Evolutionary conservation across 2,329 filamentous ascomycete genomes (phyloP), one percentile per base, ranked within the genome.

Genomic region (Gnomoniopsis sp.): DNA sequence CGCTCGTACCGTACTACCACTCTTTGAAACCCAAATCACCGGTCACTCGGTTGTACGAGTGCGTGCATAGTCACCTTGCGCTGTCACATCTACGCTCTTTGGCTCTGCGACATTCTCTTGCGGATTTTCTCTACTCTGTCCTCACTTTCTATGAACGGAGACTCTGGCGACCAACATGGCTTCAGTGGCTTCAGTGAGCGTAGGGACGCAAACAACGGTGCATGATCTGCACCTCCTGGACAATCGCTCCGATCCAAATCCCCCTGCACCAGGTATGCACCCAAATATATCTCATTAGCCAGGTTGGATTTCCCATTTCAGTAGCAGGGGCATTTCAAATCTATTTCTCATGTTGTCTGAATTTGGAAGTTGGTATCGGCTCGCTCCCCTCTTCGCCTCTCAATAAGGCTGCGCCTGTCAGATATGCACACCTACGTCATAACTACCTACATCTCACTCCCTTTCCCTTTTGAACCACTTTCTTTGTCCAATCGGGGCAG

Each of bases 161-260:
- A 47, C 44, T 12, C 17, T 15, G 19, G 41, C 21, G 34, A 7
- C 44, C 17, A 58, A 43, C 22, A 61, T 61, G 59, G 53, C 59
- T n/a, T n/a, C 26, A 8, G 8, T 30, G 26, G 26, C 26, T 22
- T 61, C 55, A 38, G 51, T 50, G 34, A 62, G 55, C 52, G 53
- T 55, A 22, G 58, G 51, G 17, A 62, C 61, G 38, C 61, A 62
- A 52, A 62, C 61, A 30, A 55, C 58, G 41, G 41, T 43, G 49
- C 54, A 61, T 23, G 58, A 55, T 26, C 44, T 59, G 56, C 56
- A 55, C 17, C 34, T 23, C 23, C 44, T 46, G 17, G 34, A 57
- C 41, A 43, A 41, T 50, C 55, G 7, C 26, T 36, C 53, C 1
- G 23, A 34, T 33, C 17, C 41, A 17, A 46, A 48, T 19, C n/a